Percentiles rank a stretch among this genome's conserved stretches.
phyloP scores from a whole-genome alignment of 78 protist species.

The Cavenderia fasciculata region DNA sequence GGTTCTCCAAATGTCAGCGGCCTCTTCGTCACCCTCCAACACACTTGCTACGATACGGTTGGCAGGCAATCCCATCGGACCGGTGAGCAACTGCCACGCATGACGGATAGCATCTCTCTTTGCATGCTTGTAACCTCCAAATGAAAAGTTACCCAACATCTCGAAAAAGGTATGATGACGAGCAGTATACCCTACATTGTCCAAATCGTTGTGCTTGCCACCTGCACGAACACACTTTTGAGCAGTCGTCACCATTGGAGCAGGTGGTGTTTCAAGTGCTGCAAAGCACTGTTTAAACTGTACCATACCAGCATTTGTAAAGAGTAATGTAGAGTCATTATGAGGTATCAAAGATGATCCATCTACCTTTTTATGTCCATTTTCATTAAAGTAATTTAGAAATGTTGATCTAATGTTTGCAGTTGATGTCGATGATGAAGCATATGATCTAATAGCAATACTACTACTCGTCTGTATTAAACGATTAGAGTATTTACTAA shows the following conservation, averaged over 20 bases:
- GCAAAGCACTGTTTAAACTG: conserved; percentile 45
- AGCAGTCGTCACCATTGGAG: conserved; percentile 17
- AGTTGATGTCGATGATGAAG: too few species aligned
- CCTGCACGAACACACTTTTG: conserved; percentile 87
- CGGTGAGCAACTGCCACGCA: conserved; percentile 85
- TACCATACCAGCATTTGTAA: conserved; percentile 85
- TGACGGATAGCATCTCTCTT: conserved; percentile 64
- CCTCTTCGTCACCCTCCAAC: conserved; percentile 77
- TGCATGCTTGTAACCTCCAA: conserved; percentile 56
- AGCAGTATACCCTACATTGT: conserved; percentile 86
- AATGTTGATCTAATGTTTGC: conserved; percentile 43
- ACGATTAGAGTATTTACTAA: too few species aligned
- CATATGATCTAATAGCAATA: too few species aligned
- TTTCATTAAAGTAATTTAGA: conserved; percentile 56
- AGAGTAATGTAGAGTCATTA: conserved; percentile 71
- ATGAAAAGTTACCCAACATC: conserved; percentile 90
- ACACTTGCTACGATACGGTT: conserved; percentile 62
- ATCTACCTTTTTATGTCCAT: conserved; percentile 39
- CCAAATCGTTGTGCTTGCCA: conserved; percentile 90
- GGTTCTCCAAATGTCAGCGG: conserved; percentile 60
- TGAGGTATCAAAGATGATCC: conserved; percentile 49
- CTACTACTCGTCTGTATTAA: too few species aligned
- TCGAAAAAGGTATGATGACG: conserved; percentile 91
- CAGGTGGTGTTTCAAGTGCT: conserved; percentile 14
- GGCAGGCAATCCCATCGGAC: conserved; percentile 43